Conservation (phyloP, 2,329 filamentous ascomycete genomes). For the Calonectria montana region DNA sequence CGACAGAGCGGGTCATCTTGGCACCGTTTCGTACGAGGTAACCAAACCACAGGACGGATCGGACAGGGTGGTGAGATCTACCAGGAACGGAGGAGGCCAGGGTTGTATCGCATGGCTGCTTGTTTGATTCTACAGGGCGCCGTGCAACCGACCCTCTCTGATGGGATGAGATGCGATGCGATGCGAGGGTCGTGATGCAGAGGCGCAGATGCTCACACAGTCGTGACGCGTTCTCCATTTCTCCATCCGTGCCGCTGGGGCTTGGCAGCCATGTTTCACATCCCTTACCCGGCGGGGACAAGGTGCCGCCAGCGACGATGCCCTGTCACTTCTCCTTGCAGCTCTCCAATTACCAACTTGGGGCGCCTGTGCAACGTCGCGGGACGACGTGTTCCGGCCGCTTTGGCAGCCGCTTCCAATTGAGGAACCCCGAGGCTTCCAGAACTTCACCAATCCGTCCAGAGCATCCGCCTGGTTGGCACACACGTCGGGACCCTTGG, state of each 20-base stretch:
- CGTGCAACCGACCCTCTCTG: conserved; percentile 15
- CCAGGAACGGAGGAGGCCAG: conserved; percentile 34
- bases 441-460: conserved; percentile 13
- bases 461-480: background rate
- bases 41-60: background rate
- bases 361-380: background rate
- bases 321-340: conserved; percentile 2
- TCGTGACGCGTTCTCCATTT: conserved; percentile 18
- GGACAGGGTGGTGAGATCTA: conserved; percentile 24
- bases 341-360: background rate
- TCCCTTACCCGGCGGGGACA: conserved; percentile 15
- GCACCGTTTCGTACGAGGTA: background rate
- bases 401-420: background rate
- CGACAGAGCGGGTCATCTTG: conserved; percentile 7
- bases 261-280: conserved; percentile 25
- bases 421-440: conserved; percentile 9
- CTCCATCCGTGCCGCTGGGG: conserved; percentile 10
- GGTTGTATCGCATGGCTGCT: conserved; percentile 42
- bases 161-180: conserved; percentile 9
- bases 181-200: conserved; percentile 10
- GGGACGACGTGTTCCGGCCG: conserved; percentile 7
- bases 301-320: background rate
- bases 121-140: conserved; percentile 36
- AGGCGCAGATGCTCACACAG: conserved; percentile 15
- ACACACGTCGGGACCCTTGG: conserved; percentile 1